Base-by-base conservation (phyloP, 768 basidiomycete species). In the Chlorophyllum brunneum region DNA sequence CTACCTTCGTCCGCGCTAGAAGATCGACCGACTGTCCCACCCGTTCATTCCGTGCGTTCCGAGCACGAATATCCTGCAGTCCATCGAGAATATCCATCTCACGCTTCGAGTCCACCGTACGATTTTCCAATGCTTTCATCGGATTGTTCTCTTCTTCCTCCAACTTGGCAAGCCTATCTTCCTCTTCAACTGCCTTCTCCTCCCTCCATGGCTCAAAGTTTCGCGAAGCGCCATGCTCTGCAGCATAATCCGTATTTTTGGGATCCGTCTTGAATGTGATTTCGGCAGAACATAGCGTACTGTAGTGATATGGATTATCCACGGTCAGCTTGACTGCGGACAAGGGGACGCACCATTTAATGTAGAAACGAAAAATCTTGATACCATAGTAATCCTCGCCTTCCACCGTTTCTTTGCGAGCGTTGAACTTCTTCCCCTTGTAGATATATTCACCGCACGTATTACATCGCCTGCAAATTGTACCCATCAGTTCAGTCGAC, bases 261-360 rank as follows among this genome's bases (percentile, higher is more conserved):
- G 95, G 95, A 65, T 99, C 95, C 0, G 97, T 99, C 69, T 98
- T 98, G 84, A 99, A 99, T 0, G 97, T 98, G 58, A 99, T 98
- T 66, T 99, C 97, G 7, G 95, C 89, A 2, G 94, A 97, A 65
- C 97, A 99, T 33, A 94, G 71, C 11, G 94, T 95, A 63, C 95
- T 95, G 59, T 2, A 43, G 5, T 5, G 26, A 10, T 20, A 8
- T 18, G 41, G 75, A 38, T 50, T 30, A 51, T 23, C 37, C 7
- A 44, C 1, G 7, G 5, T 23, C 16, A 15, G 8, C 24, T 40
- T 7, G 6, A 27, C 39, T 5, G 26, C 51, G 10, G 13, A 13
- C 15, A 54, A 56, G 55, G 24, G 61, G 41, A 75, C 82, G 47
- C 49, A 82, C 91, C 90, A 93, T 72, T 92, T 93, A 61, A 93